Evolutionary conservation across 2,329 filamentous ascomycete species (phyloP).

Genomic region (Plenodomus lindquistii): DNA sequence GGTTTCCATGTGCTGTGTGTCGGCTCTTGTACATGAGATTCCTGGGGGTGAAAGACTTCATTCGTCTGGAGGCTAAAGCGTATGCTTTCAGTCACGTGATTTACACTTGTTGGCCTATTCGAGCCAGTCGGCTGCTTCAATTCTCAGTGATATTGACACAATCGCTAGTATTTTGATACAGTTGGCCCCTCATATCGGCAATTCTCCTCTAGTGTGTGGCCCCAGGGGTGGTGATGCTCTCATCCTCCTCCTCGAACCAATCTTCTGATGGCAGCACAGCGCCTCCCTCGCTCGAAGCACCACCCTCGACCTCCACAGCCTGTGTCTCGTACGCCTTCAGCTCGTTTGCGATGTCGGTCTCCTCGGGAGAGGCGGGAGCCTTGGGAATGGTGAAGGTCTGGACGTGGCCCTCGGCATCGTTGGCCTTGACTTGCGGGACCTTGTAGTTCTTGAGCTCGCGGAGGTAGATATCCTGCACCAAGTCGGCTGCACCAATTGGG

Average conservation of each 20-base stretch:
- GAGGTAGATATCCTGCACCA: constrained; percentile 97
- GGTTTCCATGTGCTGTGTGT: too few species aligned
- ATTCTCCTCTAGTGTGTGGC: constrained; percentile 31
- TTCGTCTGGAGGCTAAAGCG: too few species aligned
- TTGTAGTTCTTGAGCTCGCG: constrained; percentile 97
- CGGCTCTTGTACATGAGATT: too few species aligned
- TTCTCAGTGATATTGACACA: constrained; percentile 41
- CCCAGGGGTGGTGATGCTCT: constrained; percentile 50
- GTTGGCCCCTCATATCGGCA: constrained; percentile 14
- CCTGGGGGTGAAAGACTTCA: too few species aligned
- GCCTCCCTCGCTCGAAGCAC: constrained; percentile 63
- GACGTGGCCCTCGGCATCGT: constrained; percentile 87
- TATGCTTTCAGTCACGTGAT: constrained; percentile 31
- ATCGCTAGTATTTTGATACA: constrained; percentile 43
- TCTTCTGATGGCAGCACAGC: constrained; percentile 66
- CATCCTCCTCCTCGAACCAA: constrained; percentile 82
- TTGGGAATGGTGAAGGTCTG: constrained; percentile 82
- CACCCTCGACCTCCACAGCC: constrained; percentile 91
- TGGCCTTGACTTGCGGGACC: constrained; percentile 77
- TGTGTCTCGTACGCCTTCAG: constrained; percentile 94
- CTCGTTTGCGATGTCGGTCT: constrained; percentile 87
- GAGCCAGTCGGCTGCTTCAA: constrained; percentile 19
- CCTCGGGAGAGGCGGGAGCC: constrained; percentile 86
- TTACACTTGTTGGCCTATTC: neutral
- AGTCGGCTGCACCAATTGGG: constrained; percentile 66